A percentile compares a stretch with the other conserved stretches of the same genome.
Conservation (phyloP, 306 rosid species). For the Macrotyloma uniflorum region DNA sequence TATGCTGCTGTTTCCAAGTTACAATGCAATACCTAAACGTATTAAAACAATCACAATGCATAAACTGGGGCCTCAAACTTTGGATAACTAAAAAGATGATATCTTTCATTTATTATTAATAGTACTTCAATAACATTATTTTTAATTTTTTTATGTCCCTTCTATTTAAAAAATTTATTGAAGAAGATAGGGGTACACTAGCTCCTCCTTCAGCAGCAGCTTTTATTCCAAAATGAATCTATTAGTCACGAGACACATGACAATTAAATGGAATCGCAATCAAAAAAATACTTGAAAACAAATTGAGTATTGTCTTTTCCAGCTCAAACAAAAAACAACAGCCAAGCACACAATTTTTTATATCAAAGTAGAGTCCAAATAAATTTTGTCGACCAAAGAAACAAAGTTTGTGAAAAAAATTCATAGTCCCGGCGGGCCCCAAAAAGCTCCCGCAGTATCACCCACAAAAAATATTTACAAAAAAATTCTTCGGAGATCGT, state of each 20-base stretch:
- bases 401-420: neutral
- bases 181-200: slow-evolving; percentile 14
- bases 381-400: slow-evolving; percentile 11
- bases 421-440: neutral
- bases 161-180: neutral
- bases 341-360: neutral
- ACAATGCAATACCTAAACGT: neutral
- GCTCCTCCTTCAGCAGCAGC: neutral
- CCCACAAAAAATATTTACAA: slow-evolving; percentile 14
- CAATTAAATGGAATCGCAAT: slow-evolving; percentile 10
- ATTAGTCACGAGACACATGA: slow-evolving; percentile 9
- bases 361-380: slow-evolving; percentile 14
- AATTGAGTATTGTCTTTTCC: slow-evolving; percentile 21
- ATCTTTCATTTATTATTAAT: neutral
- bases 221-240: slow-evolving; percentile 2
- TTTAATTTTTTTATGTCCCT: neutral
- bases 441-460: neutral
- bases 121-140: neutral
- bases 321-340: slow-evolving; percentile 37
- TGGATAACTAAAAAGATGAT: neutral
- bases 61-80: slow-evolving; percentile 4
- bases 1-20: neutral
- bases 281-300: neutral
- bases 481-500: neutral
- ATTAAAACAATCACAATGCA: slow-evolving; percentile 16